Evolutionary conservation across 78 protist genomes (phyloP).

Genomic region (Dictyostelium intermedium): DNA sequence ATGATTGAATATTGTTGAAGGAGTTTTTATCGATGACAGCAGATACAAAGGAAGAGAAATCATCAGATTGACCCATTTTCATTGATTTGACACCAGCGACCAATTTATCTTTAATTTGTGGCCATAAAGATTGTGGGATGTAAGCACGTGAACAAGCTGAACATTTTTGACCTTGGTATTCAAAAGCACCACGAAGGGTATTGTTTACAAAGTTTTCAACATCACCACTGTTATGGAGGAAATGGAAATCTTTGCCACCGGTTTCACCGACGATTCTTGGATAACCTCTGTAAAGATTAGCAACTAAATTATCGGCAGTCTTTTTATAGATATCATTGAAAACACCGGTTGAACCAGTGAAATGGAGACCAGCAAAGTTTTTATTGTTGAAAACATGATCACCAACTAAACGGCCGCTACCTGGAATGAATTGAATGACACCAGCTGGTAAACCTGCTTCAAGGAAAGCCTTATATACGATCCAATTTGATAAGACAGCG

Average conservation of each 20-base stretch:
- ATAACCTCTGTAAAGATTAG: slow-evolving; percentile 80
- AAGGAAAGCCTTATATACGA: slow-evolving; percentile 85
- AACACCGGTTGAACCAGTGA: slow-evolving; percentile 95
- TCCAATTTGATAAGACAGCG: slow-evolving; percentile 87
- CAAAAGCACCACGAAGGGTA: slow-evolving; percentile 93
- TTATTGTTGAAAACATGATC: slow-evolving; percentile 42
- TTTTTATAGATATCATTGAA: slow-evolving; percentile 83
- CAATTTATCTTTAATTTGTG: slow-evolving; percentile 77
- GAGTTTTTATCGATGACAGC: slow-evolving; percentile 95
- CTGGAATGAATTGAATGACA: slow-evolving; percentile 94
- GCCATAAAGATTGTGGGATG: slow-evolving; percentile 88
- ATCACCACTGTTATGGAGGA: slow-evolving; percentile 84
- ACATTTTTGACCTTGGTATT: slow-evolving; percentile 97
- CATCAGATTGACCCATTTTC: slow-evolving; percentile 89
- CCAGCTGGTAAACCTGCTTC: slow-evolving; percentile 98
- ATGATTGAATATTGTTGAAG: slow-evolving; percentile 83
- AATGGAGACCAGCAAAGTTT: slow-evolving; percentile 91
- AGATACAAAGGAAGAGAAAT: slow-evolving; percentile 79
- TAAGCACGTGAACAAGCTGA: slow-evolving; percentile 94
- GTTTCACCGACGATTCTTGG: slow-evolving; percentile 97
- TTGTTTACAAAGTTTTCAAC: slow-evolving; percentile 71
- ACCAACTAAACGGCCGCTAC: slow-evolving; percentile 78
- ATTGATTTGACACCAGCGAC: slow-evolving; percentile 13
- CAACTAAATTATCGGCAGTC: slow-evolving; percentile 81
- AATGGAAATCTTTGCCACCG: slow-evolving; percentile 98